Base-by-base conservation (phyloP, 805 yeast species). In the Saturnispora quitensis region DNA sequence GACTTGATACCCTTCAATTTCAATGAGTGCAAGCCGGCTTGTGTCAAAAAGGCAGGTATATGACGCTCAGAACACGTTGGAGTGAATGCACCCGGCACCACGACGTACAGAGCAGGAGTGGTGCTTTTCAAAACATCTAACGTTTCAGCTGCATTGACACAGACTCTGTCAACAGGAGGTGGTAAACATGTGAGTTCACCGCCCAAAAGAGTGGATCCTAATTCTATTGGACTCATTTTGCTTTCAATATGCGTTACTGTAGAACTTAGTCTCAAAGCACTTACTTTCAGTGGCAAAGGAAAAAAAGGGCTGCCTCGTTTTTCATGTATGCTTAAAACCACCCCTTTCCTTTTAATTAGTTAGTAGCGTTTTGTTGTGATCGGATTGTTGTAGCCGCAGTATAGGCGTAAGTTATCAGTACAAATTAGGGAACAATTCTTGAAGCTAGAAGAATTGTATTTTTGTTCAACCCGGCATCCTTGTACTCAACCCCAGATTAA, bases 21-120 rank as follows among this genome's bases (percentile, higher is more conserved):
- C 58, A 76, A 68, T 8, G 48, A 25, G 2, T 12, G 40, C 45
- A 73, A 67, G 6, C 57, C 60, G 28, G 62, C 48, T 38, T 66
- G 63, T 7, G 58, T 53, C 43, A 73, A 60, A 58, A 65, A 73
- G 5, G 63, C 68, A 17, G 77, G 77, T 46, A 73, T 65, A 58
- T 73, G 77, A 25, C 60, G 57, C 51, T 71, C 76, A 15, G 76
- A 71, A 57, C 77, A 73, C 1, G 76, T 68, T 45, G 76, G 78
- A 36, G 79, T 74, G 64, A 75, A 76, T 3, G 80, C 78, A 53
- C 77, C 78, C 27, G 78, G 77, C 15, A 73, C 78, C 43, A 74
- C 68, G 43, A 76, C 75, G 49, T 76, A 58, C 9, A 63, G n/a
- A 53, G 38, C 54, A 12, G 56, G 56, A 15, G 36, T 27, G 22